Evolutionary conservation across 768 basidiomycete species (phyloP).

Genomic region (Termitomyces sp.): DNA sequence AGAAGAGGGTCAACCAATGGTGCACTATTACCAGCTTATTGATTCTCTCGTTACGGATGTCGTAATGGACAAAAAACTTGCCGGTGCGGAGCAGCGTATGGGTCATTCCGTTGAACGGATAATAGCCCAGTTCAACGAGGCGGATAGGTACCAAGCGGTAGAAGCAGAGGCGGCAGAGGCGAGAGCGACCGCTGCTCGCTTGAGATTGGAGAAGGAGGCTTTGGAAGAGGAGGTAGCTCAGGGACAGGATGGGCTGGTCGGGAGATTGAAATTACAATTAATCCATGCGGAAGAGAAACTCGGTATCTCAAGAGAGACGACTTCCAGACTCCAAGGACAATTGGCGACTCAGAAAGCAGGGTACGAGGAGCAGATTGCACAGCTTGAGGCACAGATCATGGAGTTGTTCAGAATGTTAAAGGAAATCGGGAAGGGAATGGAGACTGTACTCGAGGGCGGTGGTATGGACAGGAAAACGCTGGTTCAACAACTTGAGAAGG

Average conservation of each 20-base stretch:
- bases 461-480: constrained; percentile 78
- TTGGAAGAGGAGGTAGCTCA: constrained; percentile 78
- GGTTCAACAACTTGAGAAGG: constrained; percentile 73
- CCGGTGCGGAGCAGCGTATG: constrained; percentile 77
- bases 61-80: constrained; percentile 87
- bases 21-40: constrained; percentile 87
- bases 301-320: constrained; percentile 71
- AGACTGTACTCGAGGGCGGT: constrained; percentile 63
- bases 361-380: constrained; percentile 82
- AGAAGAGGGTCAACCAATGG: constrained; percentile 78
- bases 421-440: constrained; percentile 74
- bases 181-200: constrained; percentile 53
- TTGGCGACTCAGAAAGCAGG: constrained; percentile 69
- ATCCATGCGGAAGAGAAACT: constrained; percentile 73
- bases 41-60: constrained; percentile 87
- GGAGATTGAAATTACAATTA: constrained; percentile 69
- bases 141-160: constrained; percentile 74
- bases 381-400: constrained; percentile 89
- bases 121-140: constrained; percentile 85
- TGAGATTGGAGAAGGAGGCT: constrained; percentile 77
- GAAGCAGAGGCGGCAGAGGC: constrained; percentile 73
- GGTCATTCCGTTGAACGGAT: constrained; percentile 88
- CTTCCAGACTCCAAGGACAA: constrained; percentile 68
- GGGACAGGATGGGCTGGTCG: constrained; percentile 80
- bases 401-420: constrained; percentile 93